Conservation (phyloP, 164 flowering plant genomes). For the Chimonanthus salicifolius region DNA sequence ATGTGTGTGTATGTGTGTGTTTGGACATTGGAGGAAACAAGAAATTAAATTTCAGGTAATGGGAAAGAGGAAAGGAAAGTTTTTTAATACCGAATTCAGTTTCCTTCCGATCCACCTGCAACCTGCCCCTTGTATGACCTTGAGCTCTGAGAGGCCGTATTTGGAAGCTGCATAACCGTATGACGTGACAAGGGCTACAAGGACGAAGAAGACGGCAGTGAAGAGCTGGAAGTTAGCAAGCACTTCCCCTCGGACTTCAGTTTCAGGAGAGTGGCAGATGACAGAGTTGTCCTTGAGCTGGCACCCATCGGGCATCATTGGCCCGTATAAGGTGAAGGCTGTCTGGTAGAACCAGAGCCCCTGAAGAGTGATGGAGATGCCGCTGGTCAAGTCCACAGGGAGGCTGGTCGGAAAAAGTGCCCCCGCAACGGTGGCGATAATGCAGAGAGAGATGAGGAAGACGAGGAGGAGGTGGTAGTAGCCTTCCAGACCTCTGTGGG, state of each 20-base stretch:
- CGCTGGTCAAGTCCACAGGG: constrained; percentile 57
- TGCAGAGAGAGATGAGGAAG: constrained; percentile 72
- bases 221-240: constrained; percentile 87
- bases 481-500: constrained; percentile 94
- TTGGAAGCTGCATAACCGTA: constrained; percentile 48
- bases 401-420: constrained; percentile 73
- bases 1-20: no score
- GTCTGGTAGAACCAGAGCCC: constrained; percentile 99
- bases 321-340: constrained; percentile 88
- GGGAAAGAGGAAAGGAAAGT: no score
- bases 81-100: neutral
- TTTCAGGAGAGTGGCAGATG: constrained; percentile 42
- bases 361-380: constrained; percentile 86
- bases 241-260: constrained; percentile 65
- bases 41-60: no score
- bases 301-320: constrained; percentile 92
- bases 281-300: constrained; percentile 38
- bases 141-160: constrained; percentile 29
- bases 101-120: constrained; percentile 16
- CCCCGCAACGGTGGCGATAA: constrained; percentile 54
- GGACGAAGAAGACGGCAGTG: constrained; percentile 39
- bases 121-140: constrained; percentile 8
- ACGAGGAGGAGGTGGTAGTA: constrained; percentile 90
- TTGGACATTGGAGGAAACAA: no score
- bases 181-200: constrained; percentile 37